Base-by-base conservation (phyloP, 2,329 filamentous ascomycete species). In the Penicillium sp. region DNA sequence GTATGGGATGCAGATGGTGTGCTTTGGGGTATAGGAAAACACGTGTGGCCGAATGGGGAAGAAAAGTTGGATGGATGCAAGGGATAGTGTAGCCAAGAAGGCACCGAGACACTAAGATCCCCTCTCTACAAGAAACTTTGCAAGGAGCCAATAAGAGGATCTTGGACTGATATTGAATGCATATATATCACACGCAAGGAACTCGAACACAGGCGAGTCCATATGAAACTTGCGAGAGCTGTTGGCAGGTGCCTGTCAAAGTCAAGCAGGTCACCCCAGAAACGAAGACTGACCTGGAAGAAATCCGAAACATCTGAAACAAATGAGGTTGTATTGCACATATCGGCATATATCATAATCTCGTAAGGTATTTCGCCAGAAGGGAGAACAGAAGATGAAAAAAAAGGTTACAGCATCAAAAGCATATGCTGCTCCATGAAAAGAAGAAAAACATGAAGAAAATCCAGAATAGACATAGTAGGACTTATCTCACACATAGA, bases 121-220 rank as follows among this genome's bases (percentile, higher is more conserved):
- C 36, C 36, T 21, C 55, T 38, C 36, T 29, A 25, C 21, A 58
- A 44, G 55, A 63, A 51, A 15, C 16, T 39, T 29, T 41, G n/a
- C 33, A 54, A 51, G 39, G 34, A 19, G 29, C 47, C 29, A 53
- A 49, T 21, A 11, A 50, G 46, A 50, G 46, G 19, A 43, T 7
- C 38, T 44, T 16, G 16, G 49, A 47, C 40, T 50, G 13, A 45
- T 16, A 25, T 50, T 19, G 31, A 51, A 29, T 31, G 46, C 57
- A 33, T 40, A 64, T 46, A 57, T 25, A 60, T 60, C 61, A 63
- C 43, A 67, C 53, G 65, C 65, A 67, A 67, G 65, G 65, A 60
- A 60, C 38, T 41, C 39, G 55, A 64, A 60, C 61, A 59, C 33
- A 57, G 53, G 57, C 53, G 31, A 52, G 29, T 55, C 40, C 34